Evolutionary conservation across 2,329 filamentous ascomycete species (phyloP), one percentile per base, ranked within the genome.

Genomic region (Huntiella bhutanensis): DNA sequence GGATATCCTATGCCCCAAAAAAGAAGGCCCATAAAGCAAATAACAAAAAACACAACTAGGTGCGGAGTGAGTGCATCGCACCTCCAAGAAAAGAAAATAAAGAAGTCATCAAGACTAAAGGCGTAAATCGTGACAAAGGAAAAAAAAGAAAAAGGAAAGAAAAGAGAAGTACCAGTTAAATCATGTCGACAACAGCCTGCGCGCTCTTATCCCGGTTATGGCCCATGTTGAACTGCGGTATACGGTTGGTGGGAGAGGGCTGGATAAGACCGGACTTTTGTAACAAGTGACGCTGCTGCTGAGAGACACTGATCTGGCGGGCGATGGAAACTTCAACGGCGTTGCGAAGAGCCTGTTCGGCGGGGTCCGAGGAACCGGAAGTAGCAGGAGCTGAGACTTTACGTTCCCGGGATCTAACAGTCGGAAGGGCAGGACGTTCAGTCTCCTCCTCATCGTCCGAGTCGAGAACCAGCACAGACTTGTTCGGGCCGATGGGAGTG

Each of bases 281-380:
- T 1, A 80, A 60, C 51, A 79, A 60, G 54, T 70, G 68, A 13
- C 71, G 65, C 57, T 80, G 77, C 58, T 75, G 67, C 10, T 70
- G 63, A 10, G 75, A 78, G 19, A 81, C 64, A 52, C 72, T 78
- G 52, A 82, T 79, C 56, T 81, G 76, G 1, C 78, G 66, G 0
- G 77, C 77, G 53, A 82, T 80, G 1, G 75, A 80, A 40, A 78
- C 66, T 57, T 80, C 71, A 3, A 77, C 75, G 1, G 75, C 72
- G 38, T 67, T 67, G 51, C 69, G 67, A 11, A 71, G 58, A 5
- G 62, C 64, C 16, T 58, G 57, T 52, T 67, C 63, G 1, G 59
- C 45, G 28, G 67, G 63, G 33, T 68, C 65, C 17, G 57, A 53
- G 3, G 59, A 59, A 6, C 59, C 58, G 0, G 56, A 56, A 8